Percentiles rank a stretch among this genome's conserved stretches.
Conservation (phyloP, 495 filamentous ascomycete species). For the Penicillium goetzii region DNA sequence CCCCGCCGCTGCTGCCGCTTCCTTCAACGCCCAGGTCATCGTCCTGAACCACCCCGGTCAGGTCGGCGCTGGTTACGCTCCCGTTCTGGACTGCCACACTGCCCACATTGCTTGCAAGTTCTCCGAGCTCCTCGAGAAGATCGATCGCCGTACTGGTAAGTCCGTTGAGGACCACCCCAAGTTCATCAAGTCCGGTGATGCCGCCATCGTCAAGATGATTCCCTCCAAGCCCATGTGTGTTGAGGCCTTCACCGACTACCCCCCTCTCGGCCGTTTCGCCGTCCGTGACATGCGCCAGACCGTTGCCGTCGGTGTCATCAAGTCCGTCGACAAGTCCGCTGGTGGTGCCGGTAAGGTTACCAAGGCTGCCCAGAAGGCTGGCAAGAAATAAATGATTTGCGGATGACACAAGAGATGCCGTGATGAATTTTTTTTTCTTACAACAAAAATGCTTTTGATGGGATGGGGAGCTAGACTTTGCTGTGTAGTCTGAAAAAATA, state of each 20-base stretch:
- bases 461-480: conserved; percentile 36
- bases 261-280: conserved; percentile 97
- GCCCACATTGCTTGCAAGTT: conserved; percentile 99
- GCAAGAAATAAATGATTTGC: conserved; percentile 64
- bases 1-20: conserved; percentile 83
- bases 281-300: conserved; percentile 92
- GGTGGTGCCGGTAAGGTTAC: conserved; percentile 72
- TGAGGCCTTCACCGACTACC: conserved; percentile 99
- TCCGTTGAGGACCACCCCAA: conserved; percentile 87
- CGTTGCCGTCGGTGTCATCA: conserved; percentile 97
- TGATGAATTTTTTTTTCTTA: conserved; percentile 35
- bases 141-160: conserved; percentile 99
- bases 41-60: conserved; percentile 99
- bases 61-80: conserved; percentile 97
- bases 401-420: conserved; percentile 36
- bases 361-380: conserved; percentile 70
- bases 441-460: conserved; percentile 36
- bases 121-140: conserved; percentile 97
- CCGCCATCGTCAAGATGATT: conserved; percentile 99
- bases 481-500: conserved; percentile 30
- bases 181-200: conserved; percentile 99
- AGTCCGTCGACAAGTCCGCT: conserved; percentile 79
- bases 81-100: conserved; percentile 99
- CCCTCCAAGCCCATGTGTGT: conserved; percentile 99
- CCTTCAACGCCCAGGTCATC: conserved; percentile 99